Percentiles rank a stretch among this genome's conserved stretches.
These are phyloP conservation scores for Suaeda aralocaspica DNA, from an alignment of 148 eudicot species.

Conservation along the genomic window DNA sequence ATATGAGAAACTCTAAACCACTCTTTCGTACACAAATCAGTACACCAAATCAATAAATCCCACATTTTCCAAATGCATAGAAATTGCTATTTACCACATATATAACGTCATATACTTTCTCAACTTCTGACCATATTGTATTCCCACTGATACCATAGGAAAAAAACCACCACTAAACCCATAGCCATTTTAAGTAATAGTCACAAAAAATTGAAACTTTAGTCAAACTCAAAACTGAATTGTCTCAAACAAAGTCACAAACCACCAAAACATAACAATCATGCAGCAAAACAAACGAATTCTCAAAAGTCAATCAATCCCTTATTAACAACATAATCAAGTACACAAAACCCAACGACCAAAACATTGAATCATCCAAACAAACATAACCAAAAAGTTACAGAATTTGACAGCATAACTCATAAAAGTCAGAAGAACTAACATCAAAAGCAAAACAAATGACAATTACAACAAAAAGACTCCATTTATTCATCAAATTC, in stretches of 20 bases:
- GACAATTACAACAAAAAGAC: too few relatives aligned
- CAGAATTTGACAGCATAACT: neutral
- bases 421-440: neutral
- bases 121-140: neutral
- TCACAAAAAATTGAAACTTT: neutral
- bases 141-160: neutral
- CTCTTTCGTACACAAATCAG: constrained; percentile 1
- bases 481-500: neutral
- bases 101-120: neutral
- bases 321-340: neutral
- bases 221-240: neutral
- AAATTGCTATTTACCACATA: neutral
- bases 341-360: constrained; percentile 3
- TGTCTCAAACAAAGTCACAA: neutral
- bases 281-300: neutral
- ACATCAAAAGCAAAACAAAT: neutral
- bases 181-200: neutral
- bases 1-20: neutral
- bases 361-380: neutral
- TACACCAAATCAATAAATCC: neutral
- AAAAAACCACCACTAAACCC: neutral
- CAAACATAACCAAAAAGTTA: neutral
- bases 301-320: neutral
- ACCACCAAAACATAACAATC: neutral
- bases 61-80: neutral